These are phyloP conservation scores for Cajanus cajan DNA, from an alignment of 306 rosid species.

Conservation along the genomic window DNA sequence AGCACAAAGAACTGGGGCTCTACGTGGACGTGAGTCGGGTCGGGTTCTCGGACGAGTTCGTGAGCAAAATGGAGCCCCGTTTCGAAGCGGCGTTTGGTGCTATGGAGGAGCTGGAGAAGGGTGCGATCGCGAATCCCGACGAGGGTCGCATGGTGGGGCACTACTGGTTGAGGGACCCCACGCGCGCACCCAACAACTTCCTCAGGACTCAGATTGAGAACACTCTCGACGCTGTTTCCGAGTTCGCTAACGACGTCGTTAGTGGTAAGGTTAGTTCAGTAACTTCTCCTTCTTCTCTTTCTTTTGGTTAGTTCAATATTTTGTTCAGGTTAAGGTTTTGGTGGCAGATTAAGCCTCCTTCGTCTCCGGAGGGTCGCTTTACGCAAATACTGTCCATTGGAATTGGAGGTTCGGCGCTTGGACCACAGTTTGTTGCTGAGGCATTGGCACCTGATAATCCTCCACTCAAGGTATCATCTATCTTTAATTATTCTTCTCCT, in stretches of 20 bases:
- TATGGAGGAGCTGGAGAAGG: constrained; percentile 85
- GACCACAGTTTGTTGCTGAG: constrained; percentile 99
- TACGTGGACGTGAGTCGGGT: constrained; percentile 89
- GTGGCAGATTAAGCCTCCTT: constrained; percentile 88
- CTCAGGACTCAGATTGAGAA: constrained; percentile 70
- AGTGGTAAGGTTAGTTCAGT: constrained; percentile 78
- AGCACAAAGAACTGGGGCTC: constrained; percentile 82
- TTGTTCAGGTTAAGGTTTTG: not conserved
- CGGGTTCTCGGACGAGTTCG: constrained; percentile 85
- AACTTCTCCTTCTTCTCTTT: not conserved
- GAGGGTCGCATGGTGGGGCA: constrained; percentile 98
- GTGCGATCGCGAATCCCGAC: constrained; percentile 96
- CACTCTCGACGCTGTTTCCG: constrained; percentile 55
- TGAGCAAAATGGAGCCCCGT: constrained; percentile 76
- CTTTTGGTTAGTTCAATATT: no score
- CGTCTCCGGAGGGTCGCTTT: constrained; percentile 67
- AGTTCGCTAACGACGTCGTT: constrained; percentile 77
- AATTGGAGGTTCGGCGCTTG: constrained; percentile 99
- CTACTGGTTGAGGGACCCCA: constrained; percentile 83
- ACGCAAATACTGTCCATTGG: constrained; percentile 88
- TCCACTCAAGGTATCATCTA: constrained; percentile 76
- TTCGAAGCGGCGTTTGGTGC: constrained; percentile 62
- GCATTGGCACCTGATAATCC: constrained; percentile 99
- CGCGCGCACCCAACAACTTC: constrained; percentile 67
- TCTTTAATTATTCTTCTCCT: no score